A percentile compares a stretch with the other conserved stretches of the same genome.
phyloP scores from a whole-genome alignment of 768 basidiomycete genomes.

The Termitomyces heimii region DNA sequence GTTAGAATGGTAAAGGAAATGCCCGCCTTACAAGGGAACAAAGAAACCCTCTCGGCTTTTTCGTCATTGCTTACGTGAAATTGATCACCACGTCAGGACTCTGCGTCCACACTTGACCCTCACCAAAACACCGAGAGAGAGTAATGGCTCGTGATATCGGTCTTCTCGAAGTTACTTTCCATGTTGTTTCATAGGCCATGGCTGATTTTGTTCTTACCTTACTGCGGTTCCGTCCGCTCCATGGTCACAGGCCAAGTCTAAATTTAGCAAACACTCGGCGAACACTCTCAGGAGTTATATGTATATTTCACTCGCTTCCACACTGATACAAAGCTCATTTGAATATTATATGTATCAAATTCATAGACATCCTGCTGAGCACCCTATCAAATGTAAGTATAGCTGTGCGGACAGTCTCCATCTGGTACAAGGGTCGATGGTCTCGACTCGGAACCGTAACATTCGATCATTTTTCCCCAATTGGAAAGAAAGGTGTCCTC shows the following conservation, averaged over 20 bases:
- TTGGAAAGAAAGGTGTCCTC: background rate
- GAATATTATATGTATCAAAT: background rate
- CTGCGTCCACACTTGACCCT: background rate
- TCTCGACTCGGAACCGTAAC: background rate
- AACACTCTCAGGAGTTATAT: background rate
- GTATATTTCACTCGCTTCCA: background rate
- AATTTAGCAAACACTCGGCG: background rate
- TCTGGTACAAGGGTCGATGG: background rate
- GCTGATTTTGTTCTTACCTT: background rate
- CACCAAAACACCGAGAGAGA: background rate
- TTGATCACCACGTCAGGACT: conserved; percentile 1
- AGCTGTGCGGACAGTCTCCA: background rate
- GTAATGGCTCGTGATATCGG: background rate
- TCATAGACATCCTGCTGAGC: background rate
- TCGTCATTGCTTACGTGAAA: conserved; percentile 12
- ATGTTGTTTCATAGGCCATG: background rate
- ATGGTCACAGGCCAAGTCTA: background rate
- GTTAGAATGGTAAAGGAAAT: background rate
- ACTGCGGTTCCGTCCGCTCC: background rate
- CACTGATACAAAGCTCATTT: background rate
- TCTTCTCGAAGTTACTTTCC: background rate
- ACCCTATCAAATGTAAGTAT: background rate
- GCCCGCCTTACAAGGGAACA: background rate
- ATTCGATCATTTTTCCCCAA: background rate
- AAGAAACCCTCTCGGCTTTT: background rate